A percentile compares a stretch with the other conserved stretches of the same genome.
Conservation (phyloP, 2,329 filamentous ascomycete genomes). For the Colletotrichum gloeosporioides region DNA sequence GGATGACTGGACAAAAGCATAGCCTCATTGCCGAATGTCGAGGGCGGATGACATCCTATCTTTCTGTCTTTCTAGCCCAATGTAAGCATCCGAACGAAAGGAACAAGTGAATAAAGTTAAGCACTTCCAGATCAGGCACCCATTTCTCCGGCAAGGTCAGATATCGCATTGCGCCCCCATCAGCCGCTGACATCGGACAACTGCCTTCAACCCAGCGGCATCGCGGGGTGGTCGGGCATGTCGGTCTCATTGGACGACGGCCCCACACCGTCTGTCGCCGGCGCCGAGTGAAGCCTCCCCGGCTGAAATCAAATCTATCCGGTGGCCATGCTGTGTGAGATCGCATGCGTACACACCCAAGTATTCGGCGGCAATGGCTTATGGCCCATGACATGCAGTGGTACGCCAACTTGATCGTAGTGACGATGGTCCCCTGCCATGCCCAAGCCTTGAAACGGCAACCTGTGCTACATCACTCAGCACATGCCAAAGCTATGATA, state of each 20-base stretch:
- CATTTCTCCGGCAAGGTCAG: neutral
- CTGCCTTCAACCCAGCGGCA: neutral
- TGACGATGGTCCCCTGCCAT: neutral
- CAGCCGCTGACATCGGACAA: neutral
- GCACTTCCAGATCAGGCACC: neutral
- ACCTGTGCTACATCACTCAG: neutral
- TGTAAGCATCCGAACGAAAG: conserved; percentile 1
- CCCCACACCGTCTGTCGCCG: neutral
- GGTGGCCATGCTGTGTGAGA: neutral
- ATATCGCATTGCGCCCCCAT: neutral
- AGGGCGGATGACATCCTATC: neutral
- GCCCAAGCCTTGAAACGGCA: neutral
- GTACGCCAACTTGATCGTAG: neutral
- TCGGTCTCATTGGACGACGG: neutral
- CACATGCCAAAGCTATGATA: neutral
- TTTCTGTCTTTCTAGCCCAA: neutral
- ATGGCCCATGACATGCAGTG: neutral
- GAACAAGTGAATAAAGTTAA: neutral
- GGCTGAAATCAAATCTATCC: neutral
- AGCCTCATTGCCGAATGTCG: neutral
- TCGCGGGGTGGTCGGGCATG: neutral
- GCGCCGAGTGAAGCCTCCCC: neutral
- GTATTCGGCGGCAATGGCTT: neutral
- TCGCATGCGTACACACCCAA: neutral
- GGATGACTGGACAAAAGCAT: neutral